Percentiles rank a stretch among this genome's conserved stretches.
Evolutionary conservation across 2,329 filamentous ascomycete species (phyloP).

Genomic region (Sporothrix luriei): DNA sequence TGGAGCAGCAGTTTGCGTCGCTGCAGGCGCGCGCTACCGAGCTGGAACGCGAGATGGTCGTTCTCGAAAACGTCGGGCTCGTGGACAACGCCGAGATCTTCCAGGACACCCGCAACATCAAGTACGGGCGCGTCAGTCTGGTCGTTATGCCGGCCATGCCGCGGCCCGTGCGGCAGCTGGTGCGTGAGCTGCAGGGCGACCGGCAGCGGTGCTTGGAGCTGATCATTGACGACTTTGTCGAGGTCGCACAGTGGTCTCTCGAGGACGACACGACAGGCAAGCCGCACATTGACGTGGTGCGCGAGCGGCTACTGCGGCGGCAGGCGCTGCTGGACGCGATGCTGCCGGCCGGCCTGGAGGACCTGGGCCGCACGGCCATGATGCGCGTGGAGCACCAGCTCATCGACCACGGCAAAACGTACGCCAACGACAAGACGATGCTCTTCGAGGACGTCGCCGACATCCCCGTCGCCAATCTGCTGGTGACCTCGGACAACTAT

Average conservation of each 20-base stretch:
- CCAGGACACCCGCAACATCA: conserved; percentile 29
- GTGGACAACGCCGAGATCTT: conserved; percentile 24
- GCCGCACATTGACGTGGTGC: conserved; percentile 28
- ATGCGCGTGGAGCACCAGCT: conserved; percentile 34
- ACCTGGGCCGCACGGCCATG: conserved; percentile 32
- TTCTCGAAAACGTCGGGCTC: conserved; percentile 28
- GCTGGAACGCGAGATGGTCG: conserved; percentile 32
- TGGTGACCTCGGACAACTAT: conserved; percentile 36
- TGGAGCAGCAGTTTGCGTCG: conserved; percentile 14
- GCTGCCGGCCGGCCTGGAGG: conserved; percentile 30
- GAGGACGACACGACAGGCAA: conserved; percentile 17
- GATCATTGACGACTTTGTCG: conserved; percentile 33
- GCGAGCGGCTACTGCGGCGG: conserved; percentile 31
- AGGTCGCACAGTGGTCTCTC: conserved; percentile 34
- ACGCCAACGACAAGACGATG: conserved; percentile 36
- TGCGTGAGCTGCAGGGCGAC: conserved; percentile 30
- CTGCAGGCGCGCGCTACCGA: conserved; percentile 28
- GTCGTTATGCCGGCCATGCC: conserved; percentile 31
- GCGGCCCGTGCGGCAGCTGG: conserved; percentile 34
- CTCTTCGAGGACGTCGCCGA: conserved; percentile 30
- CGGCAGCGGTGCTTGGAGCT: conserved; percentile 28
- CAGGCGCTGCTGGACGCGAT: conserved; percentile 34
- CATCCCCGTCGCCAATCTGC: conserved; percentile 31
- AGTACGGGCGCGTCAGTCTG: conserved; percentile 29
- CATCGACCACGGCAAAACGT: conserved; percentile 28